A percentile compares a stretch with the other conserved stretches of the same genome.
phyloP scores from a whole-genome alignment of 1,284 basidiomycete genomes.

The Moesziomyces parantarcticus region DNA sequence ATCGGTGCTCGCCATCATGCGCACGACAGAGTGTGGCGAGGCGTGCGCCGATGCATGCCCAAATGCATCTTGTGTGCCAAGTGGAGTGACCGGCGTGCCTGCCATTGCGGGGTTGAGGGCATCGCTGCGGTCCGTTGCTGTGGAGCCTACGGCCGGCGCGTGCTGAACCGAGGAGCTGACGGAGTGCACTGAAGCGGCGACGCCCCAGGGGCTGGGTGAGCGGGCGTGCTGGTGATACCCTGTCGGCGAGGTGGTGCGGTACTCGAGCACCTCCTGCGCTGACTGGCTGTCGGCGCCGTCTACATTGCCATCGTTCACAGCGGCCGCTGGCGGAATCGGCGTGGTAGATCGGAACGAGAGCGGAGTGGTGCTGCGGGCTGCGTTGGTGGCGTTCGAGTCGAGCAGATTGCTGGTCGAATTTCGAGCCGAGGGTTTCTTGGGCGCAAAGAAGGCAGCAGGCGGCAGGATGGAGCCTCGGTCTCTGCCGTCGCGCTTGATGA shows the following conservation, averaged over 20 bases:
- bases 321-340: background rate
- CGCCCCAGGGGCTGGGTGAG: constrained; percentile 30
- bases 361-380: constrained; percentile 25
- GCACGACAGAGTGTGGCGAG: constrained; percentile 29
- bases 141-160: background rate
- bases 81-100: constrained; percentile 2
- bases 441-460: constrained; percentile 54
- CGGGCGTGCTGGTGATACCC: constrained; percentile 7
- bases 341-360: constrained; percentile 23
- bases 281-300: background rate
- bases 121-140: constrained; percentile 1
- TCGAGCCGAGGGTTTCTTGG: constrained; percentile 40
- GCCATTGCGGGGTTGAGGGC: background rate
- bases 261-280: constrained; percentile 14
- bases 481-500: constrained; percentile 30
- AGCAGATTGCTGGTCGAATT: constrained; percentile 28
- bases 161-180: constrained; percentile 5
- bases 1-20: constrained; percentile 42
- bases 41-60: constrained; percentile 14
- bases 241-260: constrained; percentile 4
- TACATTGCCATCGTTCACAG: background rate
- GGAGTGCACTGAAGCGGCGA: constrained; percentile 7
- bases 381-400: constrained; percentile 2
- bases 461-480: constrained; percentile 49
- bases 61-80: constrained; percentile 19